A percentile compares a stretch with the other conserved stretches of the same genome.
Evolutionary conservation across 371 early-diverging fungal species (phyloP).

Genomic region (Rhizopus delemar): DNA sequence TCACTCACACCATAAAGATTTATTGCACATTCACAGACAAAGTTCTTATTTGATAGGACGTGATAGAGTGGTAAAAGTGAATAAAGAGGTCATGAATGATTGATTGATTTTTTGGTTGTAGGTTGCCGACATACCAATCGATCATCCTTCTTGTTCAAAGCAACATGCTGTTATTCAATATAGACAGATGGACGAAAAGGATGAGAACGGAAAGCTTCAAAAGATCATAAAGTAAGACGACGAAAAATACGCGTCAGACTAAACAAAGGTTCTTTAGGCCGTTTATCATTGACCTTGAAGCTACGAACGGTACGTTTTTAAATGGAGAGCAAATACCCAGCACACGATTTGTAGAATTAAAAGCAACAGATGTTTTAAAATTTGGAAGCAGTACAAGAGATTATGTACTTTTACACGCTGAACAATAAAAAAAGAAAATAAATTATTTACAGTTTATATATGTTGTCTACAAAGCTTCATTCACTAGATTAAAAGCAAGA

Average conservation of each 20-base stretch:
- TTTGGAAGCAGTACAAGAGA: slow-evolving; percentile 92
- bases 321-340: slow-evolving; percentile 77
- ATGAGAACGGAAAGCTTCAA: slow-evolving; percentile 32
- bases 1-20: slow-evolving; percentile 48
- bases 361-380: slow-evolving; percentile 77
- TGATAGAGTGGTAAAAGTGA: slow-evolving; percentile 70
- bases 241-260: background rate
- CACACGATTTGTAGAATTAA: slow-evolving; percentile 83
- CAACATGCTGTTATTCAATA: slow-evolving; percentile 88
- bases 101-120: slow-evolving; percentile 21
- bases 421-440: slow-evolving; percentile 23
- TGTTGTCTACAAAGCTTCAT: slow-evolving; percentile 61
- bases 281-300: slow-evolving; percentile 92
- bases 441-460: slow-evolving; percentile 1
- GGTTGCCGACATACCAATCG: slow-evolving; percentile 90
- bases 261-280: slow-evolving; percentile 54
- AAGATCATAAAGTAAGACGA: slow-evolving; percentile 53
- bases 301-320: slow-evolving; percentile 88
- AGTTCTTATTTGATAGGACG: slow-evolving; percentile 89
- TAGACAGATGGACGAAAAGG: slow-evolving; percentile 17
- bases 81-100: background rate
- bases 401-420: slow-evolving; percentile 85
- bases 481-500: slow-evolving; percentile 76
- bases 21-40: slow-evolving; percentile 83
- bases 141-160: slow-evolving; percentile 85